Percentiles rank a stretch among this genome's conserved stretches.
Conservation (phyloP, 2,329 filamentous ascomycete genomes). For the Botrytis fragariae region DNA sequence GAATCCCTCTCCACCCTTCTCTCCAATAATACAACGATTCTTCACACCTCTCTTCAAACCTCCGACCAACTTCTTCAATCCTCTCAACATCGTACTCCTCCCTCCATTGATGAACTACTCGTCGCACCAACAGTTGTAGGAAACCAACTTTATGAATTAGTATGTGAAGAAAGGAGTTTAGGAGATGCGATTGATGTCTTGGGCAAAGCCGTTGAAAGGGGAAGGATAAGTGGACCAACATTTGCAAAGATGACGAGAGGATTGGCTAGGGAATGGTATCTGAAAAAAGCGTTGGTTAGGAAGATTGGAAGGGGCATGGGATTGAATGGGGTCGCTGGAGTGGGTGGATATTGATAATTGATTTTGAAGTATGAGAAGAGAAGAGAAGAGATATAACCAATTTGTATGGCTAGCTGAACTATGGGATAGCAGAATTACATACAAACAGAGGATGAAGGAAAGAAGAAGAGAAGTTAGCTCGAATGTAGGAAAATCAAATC, state of each 20-base stretch:
- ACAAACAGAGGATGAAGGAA: not conserved
- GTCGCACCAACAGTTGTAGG: constrained; percentile 93
- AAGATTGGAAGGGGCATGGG: constrained; percentile 80
- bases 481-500: not conserved
- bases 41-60: constrained; percentile 72
- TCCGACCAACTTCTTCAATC: constrained; percentile 76
- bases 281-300: constrained; percentile 76
- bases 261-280: constrained; percentile 74
- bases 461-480: not conserved
- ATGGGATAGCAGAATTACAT: not conserved
- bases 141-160: constrained; percentile 85
- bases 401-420: not conserved
- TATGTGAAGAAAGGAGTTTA: constrained; percentile 83
- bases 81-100: constrained; percentile 65
- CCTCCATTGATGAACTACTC: constrained; percentile 83
- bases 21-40: constrained; percentile 71
- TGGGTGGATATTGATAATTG: constrained; percentile 9
- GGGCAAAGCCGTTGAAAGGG: constrained; percentile 69
- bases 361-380: not conserved
- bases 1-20: constrained; percentile 69
- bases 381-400: not conserved
- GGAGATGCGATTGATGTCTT: constrained; percentile 85
- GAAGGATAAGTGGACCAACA: constrained; percentile 66
- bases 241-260: constrained; percentile 77
- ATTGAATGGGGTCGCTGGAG: constrained; percentile 41